Conservation (phyloP, 2,329 filamentous ascomycete species). For the Hypoxylon sp. region DNA sequence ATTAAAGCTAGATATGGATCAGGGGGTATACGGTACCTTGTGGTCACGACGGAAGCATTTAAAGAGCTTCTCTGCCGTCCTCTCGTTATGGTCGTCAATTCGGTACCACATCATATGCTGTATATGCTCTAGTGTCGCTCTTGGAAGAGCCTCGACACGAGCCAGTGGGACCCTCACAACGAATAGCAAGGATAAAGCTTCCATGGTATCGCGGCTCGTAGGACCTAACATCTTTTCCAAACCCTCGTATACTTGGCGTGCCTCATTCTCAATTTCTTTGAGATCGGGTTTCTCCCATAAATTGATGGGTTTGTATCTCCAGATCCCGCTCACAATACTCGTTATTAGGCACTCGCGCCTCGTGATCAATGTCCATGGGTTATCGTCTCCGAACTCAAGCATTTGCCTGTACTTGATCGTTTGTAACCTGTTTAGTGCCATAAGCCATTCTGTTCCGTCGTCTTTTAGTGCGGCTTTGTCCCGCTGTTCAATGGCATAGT, state of each 20-base stretch:
- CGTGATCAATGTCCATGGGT: slow-evolving; percentile 8
- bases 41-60: neutral
- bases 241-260: slow-evolving; percentile 8
- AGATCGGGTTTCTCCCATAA: slow-evolving; percentile 1
- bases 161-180: slow-evolving; percentile 15
- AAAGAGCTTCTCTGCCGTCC: neutral
- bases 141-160: neutral
- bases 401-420: slow-evolving; percentile 21
- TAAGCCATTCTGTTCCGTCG: neutral
- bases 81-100: neutral
- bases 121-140: neutral
- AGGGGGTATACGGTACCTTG: slow-evolving; percentile 12
- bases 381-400: neutral
- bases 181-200: slow-evolving; percentile 18
- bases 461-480: slow-evolving; percentile 9
- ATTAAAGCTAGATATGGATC: neutral
- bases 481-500: slow-evolving; percentile 21
- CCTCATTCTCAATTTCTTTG: slow-evolving; percentile 7
- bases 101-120: neutral
- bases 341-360: slow-evolving; percentile 26
- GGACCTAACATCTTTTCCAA: slow-evolving; percentile 17
- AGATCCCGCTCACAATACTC: slow-evolving; percentile 15
- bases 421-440: slow-evolving; percentile 22
- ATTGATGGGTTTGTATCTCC: slow-evolving; percentile 15
- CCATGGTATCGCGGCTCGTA: slow-evolving; percentile 15